Evolutionary conservation across 2,329 filamentous ascomycete species (phyloP).

Genomic region (Diplodia corticola): DNA sequence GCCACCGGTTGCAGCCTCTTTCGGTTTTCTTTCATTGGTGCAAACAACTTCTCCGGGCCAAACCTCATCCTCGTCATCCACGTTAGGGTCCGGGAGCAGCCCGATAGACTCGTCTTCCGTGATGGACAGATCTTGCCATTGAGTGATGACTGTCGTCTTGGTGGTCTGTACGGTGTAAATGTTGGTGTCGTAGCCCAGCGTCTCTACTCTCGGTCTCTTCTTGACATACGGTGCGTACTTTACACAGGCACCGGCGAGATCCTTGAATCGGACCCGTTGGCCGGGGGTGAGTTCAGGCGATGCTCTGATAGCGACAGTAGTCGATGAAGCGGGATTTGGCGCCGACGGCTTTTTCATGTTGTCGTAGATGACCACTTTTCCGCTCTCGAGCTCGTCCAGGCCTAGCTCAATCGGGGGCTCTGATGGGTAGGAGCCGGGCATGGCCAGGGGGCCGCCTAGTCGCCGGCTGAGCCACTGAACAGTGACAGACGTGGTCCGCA

Average conservation of each 20-base stretch:
- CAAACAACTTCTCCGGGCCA: slow-evolving; percentile 59
- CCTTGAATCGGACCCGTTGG: slow-evolving; percentile 57
- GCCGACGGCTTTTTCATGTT: slow-evolving; percentile 29
- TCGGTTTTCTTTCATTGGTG: slow-evolving; percentile 42
- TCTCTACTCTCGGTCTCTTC: slow-evolving; percentile 48
- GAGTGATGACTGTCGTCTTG: slow-evolving; percentile 52
- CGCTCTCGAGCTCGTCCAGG: slow-evolving; percentile 46
- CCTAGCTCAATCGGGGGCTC: slow-evolving; percentile 37
- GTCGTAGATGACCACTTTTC: slow-evolving; percentile 48
- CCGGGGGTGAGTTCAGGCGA: slow-evolving; percentile 44
- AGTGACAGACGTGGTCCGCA: slow-evolving; percentile 47
- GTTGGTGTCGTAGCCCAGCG: slow-evolving; percentile 60
- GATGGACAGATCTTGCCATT: slow-evolving; percentile 60
- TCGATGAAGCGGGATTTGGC: slow-evolving; percentile 26
- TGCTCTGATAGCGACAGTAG: background rate
- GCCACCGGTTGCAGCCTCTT: slow-evolving; percentile 17
- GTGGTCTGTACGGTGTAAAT: slow-evolving; percentile 55
- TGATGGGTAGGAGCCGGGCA: slow-evolving; percentile 23
- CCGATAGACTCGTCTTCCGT: slow-evolving; percentile 49
- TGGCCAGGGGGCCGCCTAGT: slow-evolving; percentile 31
- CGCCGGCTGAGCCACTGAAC: slow-evolving; percentile 57
- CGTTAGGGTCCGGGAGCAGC: slow-evolving; percentile 52
- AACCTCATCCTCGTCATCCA: slow-evolving; percentile 57
- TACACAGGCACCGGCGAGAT: slow-evolving; percentile 50
- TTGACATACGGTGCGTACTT: slow-evolving; percentile 53